A percentile compares a stretch with the other conserved stretches of the same genome.
phyloP scores from a whole-genome alignment of 2,329 filamentous ascomycete genomes.

The Ceratocystis harringtonii region DNA sequence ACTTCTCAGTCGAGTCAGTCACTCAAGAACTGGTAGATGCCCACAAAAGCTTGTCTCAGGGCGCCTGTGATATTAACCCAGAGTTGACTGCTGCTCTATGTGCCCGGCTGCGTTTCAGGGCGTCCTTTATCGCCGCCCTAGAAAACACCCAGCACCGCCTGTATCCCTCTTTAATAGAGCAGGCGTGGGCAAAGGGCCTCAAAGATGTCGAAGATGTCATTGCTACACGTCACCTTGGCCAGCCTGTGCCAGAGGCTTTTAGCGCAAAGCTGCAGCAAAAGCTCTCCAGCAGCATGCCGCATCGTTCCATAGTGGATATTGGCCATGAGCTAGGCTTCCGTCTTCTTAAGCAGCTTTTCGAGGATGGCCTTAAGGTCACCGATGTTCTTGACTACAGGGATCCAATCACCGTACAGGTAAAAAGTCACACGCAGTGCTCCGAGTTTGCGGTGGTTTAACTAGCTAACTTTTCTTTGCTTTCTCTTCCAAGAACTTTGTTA shows the following conservation, averaged over 20 bases:
- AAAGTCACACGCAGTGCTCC: constrained; percentile 19
- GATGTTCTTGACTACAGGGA: constrained; percentile 53
- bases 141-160: constrained; percentile 33
- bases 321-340: constrained; percentile 55
- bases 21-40: constrained; percentile 39
- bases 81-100: constrained; percentile 41
- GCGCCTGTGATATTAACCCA: constrained; percentile 12
- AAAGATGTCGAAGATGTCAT: neutral
- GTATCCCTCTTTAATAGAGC: constrained; percentile 32
- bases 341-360: constrained; percentile 54
- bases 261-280: constrained; percentile 83
- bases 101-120: constrained; percentile 50
- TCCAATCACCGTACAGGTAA: constrained; percentile 54
- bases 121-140: constrained; percentile 42
- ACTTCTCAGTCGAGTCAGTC: constrained; percentile 43
- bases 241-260: constrained; percentile 60
- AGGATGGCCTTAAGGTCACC: constrained; percentile 55
- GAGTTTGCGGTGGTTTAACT: neutral
- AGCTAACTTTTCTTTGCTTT: neutral
- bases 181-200: constrained; percentile 31
- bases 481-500: constrained; percentile 48
- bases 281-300: constrained; percentile 84
- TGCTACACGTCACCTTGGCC: constrained; percentile 33
- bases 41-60: constrained; percentile 26
- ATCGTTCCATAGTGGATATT: constrained; percentile 71